Percentiles rank a stretch among this genome's conserved stretches.
These are phyloP conservation scores for Stemphylium vesicarium DNA, from an alignment of 2,329 filamentous ascomycete genomes.

Conservation along the genomic window DNA sequence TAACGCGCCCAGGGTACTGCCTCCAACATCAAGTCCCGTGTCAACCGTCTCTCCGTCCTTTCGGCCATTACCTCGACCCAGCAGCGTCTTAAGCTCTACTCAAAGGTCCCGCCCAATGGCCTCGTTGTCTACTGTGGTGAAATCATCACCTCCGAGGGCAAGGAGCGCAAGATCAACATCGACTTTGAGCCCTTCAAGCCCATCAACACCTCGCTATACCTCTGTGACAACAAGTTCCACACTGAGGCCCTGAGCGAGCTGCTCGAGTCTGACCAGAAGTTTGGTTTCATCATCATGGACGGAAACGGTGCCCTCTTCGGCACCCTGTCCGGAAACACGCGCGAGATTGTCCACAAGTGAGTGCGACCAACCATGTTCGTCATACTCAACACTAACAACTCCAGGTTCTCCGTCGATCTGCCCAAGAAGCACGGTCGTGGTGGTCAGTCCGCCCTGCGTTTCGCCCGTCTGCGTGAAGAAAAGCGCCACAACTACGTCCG, in stretches of 20 bases:
- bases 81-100: constrained; percentile 98
- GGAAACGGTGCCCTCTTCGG: constrained; percentile 98
- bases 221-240: constrained; percentile 99
- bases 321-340: constrained; percentile 94
- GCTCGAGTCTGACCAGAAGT: constrained; percentile 98
- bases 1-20: constrained; percentile 76
- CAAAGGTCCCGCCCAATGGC: constrained; percentile 97
- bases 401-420: constrained; percentile 85
- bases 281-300: constrained; percentile 99
- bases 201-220: constrained; percentile 98
- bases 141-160: constrained; percentile 98
- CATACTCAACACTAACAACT: neutral
- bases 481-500: constrained; percentile 99
- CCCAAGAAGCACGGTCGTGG: constrained; percentile 99
- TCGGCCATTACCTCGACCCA: constrained; percentile 99
- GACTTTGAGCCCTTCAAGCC: constrained; percentile 99
- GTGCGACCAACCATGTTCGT: neutral
- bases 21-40: constrained; percentile 99
- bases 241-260: constrained; percentile 96
- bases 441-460: constrained; percentile 99
- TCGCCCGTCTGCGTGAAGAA: constrained; percentile 98
- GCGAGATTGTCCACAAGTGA: constrained; percentile 90
- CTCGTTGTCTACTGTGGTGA: constrained; percentile 99
- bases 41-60: constrained; percentile 96
- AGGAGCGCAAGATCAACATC: constrained; percentile 99